These are phyloP conservation scores for Jimgerdemannia flammicorona DNA, from an alignment of 192 early-diverging fungal species.

Conservation along the genomic window DNA sequence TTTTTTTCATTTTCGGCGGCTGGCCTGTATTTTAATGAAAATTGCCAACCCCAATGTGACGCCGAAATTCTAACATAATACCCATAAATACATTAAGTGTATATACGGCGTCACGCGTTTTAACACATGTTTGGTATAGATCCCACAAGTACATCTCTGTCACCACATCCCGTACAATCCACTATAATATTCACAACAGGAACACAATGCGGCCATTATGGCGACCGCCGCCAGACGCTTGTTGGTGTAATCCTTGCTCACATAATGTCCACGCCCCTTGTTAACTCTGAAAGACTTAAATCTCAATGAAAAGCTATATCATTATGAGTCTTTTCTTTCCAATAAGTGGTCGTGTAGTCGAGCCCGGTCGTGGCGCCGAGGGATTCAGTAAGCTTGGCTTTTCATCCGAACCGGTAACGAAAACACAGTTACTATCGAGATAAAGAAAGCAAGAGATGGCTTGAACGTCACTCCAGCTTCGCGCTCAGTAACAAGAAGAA, in stretches of 20 bases:
- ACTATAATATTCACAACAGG: conserved; percentile 52
- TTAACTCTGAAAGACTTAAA: not conserved
- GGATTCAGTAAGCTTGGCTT: conserved; percentile 56
- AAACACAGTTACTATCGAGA: conserved; percentile 43
- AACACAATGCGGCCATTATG: conserved; percentile 73
- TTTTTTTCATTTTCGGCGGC: too few species aligned
- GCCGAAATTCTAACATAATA: too few species aligned
- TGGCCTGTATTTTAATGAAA: too few species aligned
- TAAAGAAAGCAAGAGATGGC: not conserved
- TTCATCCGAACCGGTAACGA: conserved; percentile 63
- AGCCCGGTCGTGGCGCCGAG: conserved; percentile 71
- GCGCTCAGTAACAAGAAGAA: not conserved
- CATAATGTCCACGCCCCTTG: conserved; percentile 64
- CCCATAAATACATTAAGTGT: too few species aligned
- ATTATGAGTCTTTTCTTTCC: conserved; percentile 37
- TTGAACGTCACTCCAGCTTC: too few species aligned
- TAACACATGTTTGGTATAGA: too few species aligned
- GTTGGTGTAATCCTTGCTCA: conserved; percentile 56
- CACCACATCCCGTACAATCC: too few species aligned
- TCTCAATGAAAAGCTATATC: not conserved
- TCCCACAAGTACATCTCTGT: conserved; percentile 1
- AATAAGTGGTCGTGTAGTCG: conserved; percentile 73
- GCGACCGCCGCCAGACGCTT: conserved; percentile 52
- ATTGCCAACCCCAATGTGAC: too few species aligned
- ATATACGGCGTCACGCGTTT: too few species aligned